A percentile compares a stretch with the other conserved stretches of the same genome.
Evolutionary conservation across 352 stramenopile species (phyloP).

Genomic region (Phytopythium delawarense): DNA sequence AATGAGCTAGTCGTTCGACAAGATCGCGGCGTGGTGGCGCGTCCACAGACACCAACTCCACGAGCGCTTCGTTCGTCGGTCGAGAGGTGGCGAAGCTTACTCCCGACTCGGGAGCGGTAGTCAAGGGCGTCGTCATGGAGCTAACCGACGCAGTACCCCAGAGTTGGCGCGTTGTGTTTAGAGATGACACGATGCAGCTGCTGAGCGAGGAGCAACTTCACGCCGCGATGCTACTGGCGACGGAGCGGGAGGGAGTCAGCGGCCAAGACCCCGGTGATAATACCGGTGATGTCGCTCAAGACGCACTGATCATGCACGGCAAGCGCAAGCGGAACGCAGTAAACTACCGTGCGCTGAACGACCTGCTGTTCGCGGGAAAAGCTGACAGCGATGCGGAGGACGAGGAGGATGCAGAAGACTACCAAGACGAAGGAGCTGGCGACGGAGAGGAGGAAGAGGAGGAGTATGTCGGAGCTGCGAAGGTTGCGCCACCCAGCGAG

Average conservation of each 20-base stretch:
- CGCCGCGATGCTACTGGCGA: conserved; percentile 30
- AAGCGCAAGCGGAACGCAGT: conserved; percentile 80
- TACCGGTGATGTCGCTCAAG: conserved; percentile 20
- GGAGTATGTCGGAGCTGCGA: conserved; percentile 10
- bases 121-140: conserved; percentile 56
- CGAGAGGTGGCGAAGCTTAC: conserved; percentile 37
- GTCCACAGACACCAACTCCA: background rate
- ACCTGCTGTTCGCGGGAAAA: conserved; percentile 67
- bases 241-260: conserved; percentile 8
- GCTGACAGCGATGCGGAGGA: conserved; percentile 58
- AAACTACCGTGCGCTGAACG: conserved; percentile 80
- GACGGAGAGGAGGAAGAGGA: conserved; percentile 20
- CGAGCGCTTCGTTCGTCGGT: conserved; percentile 23
- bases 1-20: conserved; percentile 2
- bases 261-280: conserved; percentile 10
- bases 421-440: conserved; percentile 34
- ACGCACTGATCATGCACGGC: conserved; percentile 47
- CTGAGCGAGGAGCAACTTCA: conserved; percentile 26
- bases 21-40: background rate
- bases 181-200: conserved; percentile 41
- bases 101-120: conserved; percentile 19
- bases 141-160: conserved; percentile 9
- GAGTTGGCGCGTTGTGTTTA: conserved; percentile 58
- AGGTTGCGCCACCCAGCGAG: background rate
- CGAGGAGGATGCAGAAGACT: conserved; percentile 44